A percentile compares a stretch with the other conserved stretches of the same genome.
phyloP scores from a whole-genome alignment of 768 basidiomycete genomes.

The Crucibulum laeve region DNA sequence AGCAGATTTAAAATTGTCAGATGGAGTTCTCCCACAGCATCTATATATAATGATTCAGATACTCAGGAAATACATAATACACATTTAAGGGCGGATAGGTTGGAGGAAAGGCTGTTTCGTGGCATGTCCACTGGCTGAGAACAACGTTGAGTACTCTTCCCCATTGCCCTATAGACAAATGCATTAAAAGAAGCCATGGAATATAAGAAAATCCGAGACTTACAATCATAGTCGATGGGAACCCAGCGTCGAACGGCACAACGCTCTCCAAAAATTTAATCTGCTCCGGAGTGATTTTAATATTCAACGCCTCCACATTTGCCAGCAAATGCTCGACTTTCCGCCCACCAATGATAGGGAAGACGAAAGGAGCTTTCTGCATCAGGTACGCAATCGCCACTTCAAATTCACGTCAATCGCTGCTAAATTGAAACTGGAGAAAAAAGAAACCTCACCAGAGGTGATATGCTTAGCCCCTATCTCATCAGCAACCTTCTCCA shows the following conservation, averaged over 20 bases:
- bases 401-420: neutral
- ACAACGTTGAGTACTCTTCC: neutral
- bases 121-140: neutral
- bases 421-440: neutral
- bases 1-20: too few relatives aligned
- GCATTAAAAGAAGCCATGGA: neutral
- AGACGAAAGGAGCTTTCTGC: conserved; percentile 4
- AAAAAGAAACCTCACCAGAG: conserved; percentile 23
- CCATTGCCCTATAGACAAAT: neutral
- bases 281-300: conserved; percentile 32
- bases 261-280: conserved; percentile 31
- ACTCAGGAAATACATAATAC: too few relatives aligned
- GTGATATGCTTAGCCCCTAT: conserved; percentile 43
- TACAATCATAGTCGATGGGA: conserved; percentile 1
- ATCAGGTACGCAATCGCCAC: conserved; percentile 1
- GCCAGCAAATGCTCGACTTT: conserved; percentile 38
- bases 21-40: too few relatives aligned
- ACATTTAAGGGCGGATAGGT: neutral
- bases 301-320: conserved; percentile 40
- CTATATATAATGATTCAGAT: too few relatives aligned
- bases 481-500: conserved; percentile 47
- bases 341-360: conserved; percentile 11
- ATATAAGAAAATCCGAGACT: neutral
- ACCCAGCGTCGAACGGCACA: neutral
- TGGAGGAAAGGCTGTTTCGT: neutral